phyloP scores from a whole-genome alignment of 352 stramenopile genomes.

The Globisporangium heterothallicum region DNA sequence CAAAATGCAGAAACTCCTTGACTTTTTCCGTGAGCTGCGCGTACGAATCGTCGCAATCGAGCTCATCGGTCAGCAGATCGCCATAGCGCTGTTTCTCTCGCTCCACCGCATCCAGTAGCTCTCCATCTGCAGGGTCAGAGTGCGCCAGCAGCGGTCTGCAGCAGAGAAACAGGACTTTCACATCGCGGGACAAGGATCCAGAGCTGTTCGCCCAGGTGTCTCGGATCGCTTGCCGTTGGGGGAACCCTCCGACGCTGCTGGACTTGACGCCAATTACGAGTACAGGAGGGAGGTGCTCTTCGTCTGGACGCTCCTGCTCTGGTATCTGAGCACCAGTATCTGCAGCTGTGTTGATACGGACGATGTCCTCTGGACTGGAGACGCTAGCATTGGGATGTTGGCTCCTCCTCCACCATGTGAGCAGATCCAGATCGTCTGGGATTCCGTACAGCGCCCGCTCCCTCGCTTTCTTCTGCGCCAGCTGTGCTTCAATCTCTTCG shows the following conservation, averaged over 20 bases:
- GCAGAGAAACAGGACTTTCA: constrained; percentile 23
- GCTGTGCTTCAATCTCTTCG: not conserved
- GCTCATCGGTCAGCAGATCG: constrained; percentile 45
- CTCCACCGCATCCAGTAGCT: constrained; percentile 10
- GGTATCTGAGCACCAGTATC: no score
- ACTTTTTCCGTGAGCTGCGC: constrained; percentile 43
- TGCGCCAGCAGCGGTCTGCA: constrained; percentile 9
- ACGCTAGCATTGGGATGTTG: not conserved
- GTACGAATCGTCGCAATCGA: constrained; percentile 53
- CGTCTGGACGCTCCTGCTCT: no score
- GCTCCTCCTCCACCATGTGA: not conserved
- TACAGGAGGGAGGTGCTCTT: constrained; percentile 1
- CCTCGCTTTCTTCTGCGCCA: not conserved
- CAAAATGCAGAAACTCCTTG: constrained; percentile 47
- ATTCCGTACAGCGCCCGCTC: not conserved
- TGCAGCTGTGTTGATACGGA: no score
- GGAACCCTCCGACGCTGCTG: constrained; percentile 25
- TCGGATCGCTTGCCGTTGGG: constrained; percentile 33
- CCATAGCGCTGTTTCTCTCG: constrained; percentile 27
- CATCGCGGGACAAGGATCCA: constrained; percentile 6
- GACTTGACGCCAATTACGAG: constrained; percentile 42
- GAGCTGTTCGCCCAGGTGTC: constrained; percentile 28
- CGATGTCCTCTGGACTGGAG: no score
- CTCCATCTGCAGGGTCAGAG: not conserved
- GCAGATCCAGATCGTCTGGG: not conserved